A percentile compares a stretch with the other conserved stretches of the same genome.
phyloP scores from a whole-genome alignment of 306 rosid genomes.

The Quercus robur region DNA sequence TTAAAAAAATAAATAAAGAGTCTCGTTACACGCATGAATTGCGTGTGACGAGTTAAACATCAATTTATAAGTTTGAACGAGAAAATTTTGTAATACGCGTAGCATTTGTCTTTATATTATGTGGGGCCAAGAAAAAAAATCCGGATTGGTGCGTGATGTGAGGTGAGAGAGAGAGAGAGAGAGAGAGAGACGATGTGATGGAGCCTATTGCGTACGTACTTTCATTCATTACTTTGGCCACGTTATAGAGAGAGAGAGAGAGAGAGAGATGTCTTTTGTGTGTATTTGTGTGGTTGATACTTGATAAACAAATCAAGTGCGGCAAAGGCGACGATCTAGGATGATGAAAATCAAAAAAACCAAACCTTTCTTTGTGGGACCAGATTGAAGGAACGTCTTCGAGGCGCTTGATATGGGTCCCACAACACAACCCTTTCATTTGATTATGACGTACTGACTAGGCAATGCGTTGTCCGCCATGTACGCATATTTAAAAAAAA shows the following conservation, averaged over 20 bases:
- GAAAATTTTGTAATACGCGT: no score
- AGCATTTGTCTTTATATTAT: no score
- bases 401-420: not conserved
- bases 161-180: no score
- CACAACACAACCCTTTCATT: not conserved
- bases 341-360: no score
- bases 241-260: not conserved
- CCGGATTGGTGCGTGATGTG: not conserved
- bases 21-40: no score
- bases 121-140: not conserved
- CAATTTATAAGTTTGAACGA: no score
- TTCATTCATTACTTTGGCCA: not conserved
- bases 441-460: conserved; percentile 19
- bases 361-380: not conserved
- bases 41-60: no score
- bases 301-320: not conserved
- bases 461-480: conserved; percentile 31
- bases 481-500: not conserved
- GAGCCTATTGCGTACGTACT: not conserved
- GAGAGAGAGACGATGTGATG: not conserved
- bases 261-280: no score
- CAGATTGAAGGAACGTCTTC: not conserved
- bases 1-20: no score
- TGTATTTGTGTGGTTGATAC: not conserved
- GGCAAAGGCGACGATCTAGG: not conserved